Evolutionary conservation across 169 alveolate genomes (phyloP).

Genomic region (Hepatocystis sp.): DNA sequence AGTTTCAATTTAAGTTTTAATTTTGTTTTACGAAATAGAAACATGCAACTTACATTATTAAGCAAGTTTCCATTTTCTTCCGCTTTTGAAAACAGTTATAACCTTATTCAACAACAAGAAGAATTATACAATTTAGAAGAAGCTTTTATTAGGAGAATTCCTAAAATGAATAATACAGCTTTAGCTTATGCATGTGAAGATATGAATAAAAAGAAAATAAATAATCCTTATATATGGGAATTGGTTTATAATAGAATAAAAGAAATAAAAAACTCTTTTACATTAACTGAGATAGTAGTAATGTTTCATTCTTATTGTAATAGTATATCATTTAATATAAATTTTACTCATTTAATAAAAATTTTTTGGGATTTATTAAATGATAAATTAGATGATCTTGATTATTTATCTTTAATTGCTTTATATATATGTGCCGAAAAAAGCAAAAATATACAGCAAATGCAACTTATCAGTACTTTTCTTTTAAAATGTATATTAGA

Average conservation of each 20-base stretch:
- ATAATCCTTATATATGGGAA: constrained; percentile 44
- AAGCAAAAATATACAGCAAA: constrained; percentile 32
- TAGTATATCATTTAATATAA: constrained; percentile 45
- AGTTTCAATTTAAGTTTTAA: too few species aligned
- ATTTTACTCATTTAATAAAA: constrained; percentile 12
- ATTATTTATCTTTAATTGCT: constrained; percentile 34
- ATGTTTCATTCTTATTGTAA: constrained; percentile 65
- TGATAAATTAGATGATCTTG: constrained; percentile 13
- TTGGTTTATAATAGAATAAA: constrained; percentile 39
- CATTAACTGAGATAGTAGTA: constrained; percentile 26
- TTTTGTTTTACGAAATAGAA: too few species aligned
- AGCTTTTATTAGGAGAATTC: constrained; percentile 23
- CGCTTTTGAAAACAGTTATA: not conserved
- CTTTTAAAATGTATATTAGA: constrained; percentile 6
- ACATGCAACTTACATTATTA: not conserved
- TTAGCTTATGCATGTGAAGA: constrained; percentile 54
- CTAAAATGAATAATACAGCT: constrained; percentile 62
- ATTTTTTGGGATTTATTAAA: constrained; percentile 53
- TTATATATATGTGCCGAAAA: constrained; percentile 69
- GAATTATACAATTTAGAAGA: constrained; percentile 56
- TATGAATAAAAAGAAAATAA: constrained; percentile 43
- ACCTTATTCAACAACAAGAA: constrained; percentile 27
- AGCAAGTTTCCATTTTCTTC: not conserved
- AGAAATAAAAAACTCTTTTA: constrained; percentile 38
- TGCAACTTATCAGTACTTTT: constrained; percentile 11